These are phyloP conservation scores for Epichloe festucae DNA, from an alignment of 2,329 filamentous ascomycete genomes.

Conservation along the genomic window DNA sequence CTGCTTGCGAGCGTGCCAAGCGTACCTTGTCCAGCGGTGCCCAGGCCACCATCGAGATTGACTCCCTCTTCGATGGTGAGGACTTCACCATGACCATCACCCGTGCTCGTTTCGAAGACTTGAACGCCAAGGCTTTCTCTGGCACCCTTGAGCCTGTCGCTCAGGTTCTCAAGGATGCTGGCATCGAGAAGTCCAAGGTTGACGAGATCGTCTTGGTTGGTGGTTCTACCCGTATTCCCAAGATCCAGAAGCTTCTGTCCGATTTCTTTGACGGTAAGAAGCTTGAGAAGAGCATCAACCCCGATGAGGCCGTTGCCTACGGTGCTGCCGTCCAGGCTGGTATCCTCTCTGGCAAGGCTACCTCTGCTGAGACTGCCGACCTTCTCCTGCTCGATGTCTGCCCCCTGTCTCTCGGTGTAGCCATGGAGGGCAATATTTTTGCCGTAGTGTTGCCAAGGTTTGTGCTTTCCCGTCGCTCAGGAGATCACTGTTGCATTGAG, in stretches of 20 bases:
- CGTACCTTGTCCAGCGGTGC: slow-evolving; percentile 94
- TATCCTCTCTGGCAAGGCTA: slow-evolving; percentile 97
- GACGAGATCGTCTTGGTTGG: slow-evolving; percentile 98
- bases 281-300: slow-evolving; percentile 99
- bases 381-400: slow-evolving; percentile 93
- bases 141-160: slow-evolving; percentile 91
- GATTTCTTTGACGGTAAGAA: slow-evolving; percentile 99
- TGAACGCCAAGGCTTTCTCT: slow-evolving; percentile 90
- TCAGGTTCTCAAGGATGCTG: slow-evolving; percentile 90
- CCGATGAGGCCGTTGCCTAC: slow-evolving; percentile 97
- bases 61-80: slow-evolving; percentile 95
- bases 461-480: no score
- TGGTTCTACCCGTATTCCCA: slow-evolving; percentile 97
- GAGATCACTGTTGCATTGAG: no score
- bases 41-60: slow-evolving; percentile 95
- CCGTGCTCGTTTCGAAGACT: slow-evolving; percentile 96
- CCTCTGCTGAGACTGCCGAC: slow-evolving; percentile 85
- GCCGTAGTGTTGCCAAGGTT: slow-evolving; percentile 72
- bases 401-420: slow-evolving; percentile 92
- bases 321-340: slow-evolving; percentile 97
- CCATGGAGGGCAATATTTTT: slow-evolving; percentile 99
- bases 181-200: slow-evolving; percentile 76
- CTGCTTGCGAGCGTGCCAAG: slow-evolving; percentile 99
- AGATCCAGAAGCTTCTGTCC: slow-evolving; percentile 96
- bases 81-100: slow-evolving; percentile 97